Evolutionary conservation across 805 yeast species (phyloP).

Genomic region (Yamadazyma paraphyllophila): DNA sequence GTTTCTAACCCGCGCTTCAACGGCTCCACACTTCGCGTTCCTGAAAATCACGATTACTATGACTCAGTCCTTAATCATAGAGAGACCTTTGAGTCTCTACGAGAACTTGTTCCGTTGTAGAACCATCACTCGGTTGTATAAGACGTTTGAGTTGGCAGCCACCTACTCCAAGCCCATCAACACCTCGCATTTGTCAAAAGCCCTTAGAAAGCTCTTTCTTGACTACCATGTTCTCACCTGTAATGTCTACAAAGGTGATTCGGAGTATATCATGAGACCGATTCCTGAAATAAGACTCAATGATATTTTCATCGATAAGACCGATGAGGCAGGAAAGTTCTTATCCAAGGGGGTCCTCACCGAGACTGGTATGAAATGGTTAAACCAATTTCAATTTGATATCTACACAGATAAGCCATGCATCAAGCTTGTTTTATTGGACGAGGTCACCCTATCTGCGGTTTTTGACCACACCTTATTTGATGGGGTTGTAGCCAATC

Average conservation of each 20-base stretch:
- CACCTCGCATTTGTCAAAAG: slow-evolving; percentile 20
- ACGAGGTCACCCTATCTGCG: slow-evolving; percentile 20
- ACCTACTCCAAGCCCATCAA: slow-evolving; percentile 24
- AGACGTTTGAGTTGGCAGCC: slow-evolving; percentile 34
- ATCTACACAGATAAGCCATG: slow-evolving; percentile 26
- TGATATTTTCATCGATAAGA: slow-evolving; percentile 22
- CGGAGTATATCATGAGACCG: slow-evolving; percentile 22
- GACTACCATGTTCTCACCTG: slow-evolving; percentile 35
- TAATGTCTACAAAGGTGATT: slow-evolving; percentile 24
- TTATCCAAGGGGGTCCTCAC: slow-evolving; percentile 19
- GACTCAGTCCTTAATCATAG: not conserved
- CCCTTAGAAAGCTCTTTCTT: slow-evolving; percentile 29
- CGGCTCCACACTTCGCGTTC: not conserved
- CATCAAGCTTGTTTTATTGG: slow-evolving; percentile 26
- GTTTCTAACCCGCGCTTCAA: too few relatives aligned
- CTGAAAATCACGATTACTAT: not conserved
- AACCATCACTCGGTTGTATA: slow-evolving; percentile 26
- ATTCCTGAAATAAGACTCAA: slow-evolving; percentile 20
- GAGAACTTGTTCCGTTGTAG: slow-evolving; percentile 38
- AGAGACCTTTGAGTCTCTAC: slow-evolving; percentile 26
- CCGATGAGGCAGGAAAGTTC: slow-evolving; percentile 9
- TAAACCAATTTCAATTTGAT: slow-evolving; percentile 19
- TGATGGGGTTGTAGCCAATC: slow-evolving; percentile 37
- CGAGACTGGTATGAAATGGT: slow-evolving; percentile 28
- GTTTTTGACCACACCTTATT: slow-evolving; percentile 37